phyloP scores from a whole-genome alignment of 805 yeast genomes.

The Nakazawaea ishiwadae region DNA sequence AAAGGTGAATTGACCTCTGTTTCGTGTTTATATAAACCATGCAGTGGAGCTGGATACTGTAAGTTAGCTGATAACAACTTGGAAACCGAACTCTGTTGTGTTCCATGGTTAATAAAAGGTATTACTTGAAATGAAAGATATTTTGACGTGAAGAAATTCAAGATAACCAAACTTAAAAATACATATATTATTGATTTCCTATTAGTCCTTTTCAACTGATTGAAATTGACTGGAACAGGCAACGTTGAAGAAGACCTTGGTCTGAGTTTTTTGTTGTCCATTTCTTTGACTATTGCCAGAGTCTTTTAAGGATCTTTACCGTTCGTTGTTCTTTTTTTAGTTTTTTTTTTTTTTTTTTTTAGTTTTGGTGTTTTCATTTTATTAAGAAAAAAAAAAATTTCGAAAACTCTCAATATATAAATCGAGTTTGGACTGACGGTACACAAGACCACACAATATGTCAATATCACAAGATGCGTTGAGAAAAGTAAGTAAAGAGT shows the following conservation, averaged over 20 bases:
- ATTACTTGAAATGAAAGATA: slow-evolving; percentile 9
- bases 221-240: slow-evolving; percentile 13
- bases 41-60: slow-evolving; percentile 18
- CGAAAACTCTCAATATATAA: too few species aligned
- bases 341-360: too few species aligned
- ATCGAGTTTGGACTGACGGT: too few species aligned
- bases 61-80: slow-evolving; percentile 4
- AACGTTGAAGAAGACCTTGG: slow-evolving; percentile 11
- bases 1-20: slow-evolving; percentile 46
- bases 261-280: slow-evolving; percentile 1
- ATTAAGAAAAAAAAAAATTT: too few species aligned
- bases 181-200: neutral
- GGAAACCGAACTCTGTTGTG: slow-evolving; percentile 7
- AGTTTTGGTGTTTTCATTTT: neutral
- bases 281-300: neutral
- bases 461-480: slow-evolving; percentile 11
- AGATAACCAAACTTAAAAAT: slow-evolving; percentile 1
- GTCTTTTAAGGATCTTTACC: neutral
- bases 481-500: slow-evolving; percentile 12
- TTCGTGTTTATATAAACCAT: slow-evolving; percentile 40
- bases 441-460: too few species aligned
- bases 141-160: slow-evolving; percentile 11
- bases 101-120: slow-evolving; percentile 9
- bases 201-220: slow-evolving; percentile 2
- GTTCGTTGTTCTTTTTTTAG: neutral